Conservation (phyloP, 2,329 filamentous ascomycete species). For the Escovopsis sp. region DNA sequence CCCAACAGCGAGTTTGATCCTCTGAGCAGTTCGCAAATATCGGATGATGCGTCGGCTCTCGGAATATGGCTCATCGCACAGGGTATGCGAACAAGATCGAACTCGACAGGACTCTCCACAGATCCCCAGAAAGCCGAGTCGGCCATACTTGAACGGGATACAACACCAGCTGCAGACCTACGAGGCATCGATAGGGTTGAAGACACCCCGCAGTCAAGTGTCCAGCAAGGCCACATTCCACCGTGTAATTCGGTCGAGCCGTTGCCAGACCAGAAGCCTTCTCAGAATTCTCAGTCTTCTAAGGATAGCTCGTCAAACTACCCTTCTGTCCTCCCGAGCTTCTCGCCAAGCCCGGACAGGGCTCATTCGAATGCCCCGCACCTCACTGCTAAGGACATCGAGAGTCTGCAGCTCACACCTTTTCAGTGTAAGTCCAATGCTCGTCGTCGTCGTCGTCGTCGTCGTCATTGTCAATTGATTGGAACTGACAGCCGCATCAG, state of each 20-base stretch:
- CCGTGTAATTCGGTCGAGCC: neutral
- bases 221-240: neutral
- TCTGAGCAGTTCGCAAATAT: slow-evolving; percentile 15
- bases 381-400: slow-evolving; percentile 18
- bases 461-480: neutral
- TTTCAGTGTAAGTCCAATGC: slow-evolving; percentile 16
- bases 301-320: slow-evolving; percentile 18
- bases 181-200: slow-evolving; percentile 7
- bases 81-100: slow-evolving; percentile 15
- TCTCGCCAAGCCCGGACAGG: slow-evolving; percentile 18
- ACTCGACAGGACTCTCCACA: slow-evolving; percentile 9
- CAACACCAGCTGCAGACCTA: slow-evolving; percentile 1
- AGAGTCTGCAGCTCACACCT: slow-evolving; percentile 21
- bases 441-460: neutral
- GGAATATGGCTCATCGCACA: slow-evolving; percentile 24
- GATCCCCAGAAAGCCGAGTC: neutral
- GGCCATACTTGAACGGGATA: neutral
- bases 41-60: slow-evolving; percentile 21
- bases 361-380: slow-evolving; percentile 14
- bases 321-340: slow-evolving; percentile 18
- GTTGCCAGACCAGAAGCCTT: neutral
- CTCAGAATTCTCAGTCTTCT: neutral
- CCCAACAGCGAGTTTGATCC: slow-evolving; percentile 16
- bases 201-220: slow-evolving; percentile 3
- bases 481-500: slow-evolving; percentile 5